phyloP scores from a whole-genome alignment of 768 basidiomycete species.

The Kwoniella bestiolae region DNA sequence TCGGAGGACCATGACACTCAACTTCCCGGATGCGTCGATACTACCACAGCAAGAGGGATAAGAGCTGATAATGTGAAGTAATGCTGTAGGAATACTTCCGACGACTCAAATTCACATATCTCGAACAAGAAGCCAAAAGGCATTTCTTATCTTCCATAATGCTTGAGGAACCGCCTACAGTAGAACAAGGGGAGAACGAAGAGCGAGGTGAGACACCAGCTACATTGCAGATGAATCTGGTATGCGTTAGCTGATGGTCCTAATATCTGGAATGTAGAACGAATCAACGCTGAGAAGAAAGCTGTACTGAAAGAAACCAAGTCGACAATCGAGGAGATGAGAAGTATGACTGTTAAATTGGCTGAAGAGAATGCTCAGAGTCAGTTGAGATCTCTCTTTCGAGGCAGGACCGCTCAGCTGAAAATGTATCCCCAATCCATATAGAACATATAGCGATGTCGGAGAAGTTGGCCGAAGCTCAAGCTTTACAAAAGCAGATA shows the following conservation, averaged over 20 bases:
- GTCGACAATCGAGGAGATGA: slow-evolving; percentile 65
- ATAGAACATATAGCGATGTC: slow-evolving; percentile 42
- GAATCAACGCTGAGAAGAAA: slow-evolving; percentile 74
- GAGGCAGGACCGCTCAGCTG: not conserved
- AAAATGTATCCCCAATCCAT: not conserved
- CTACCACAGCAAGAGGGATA: not conserved
- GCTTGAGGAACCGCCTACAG: slow-evolving; percentile 77
- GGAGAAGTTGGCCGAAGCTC: slow-evolving; percentile 37
- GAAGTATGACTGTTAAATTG: slow-evolving; percentile 64
- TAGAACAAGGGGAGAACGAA: slow-evolving; percentile 79
- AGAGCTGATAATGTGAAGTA: not conserved
- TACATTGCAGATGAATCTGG: not conserved
- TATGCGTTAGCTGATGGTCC: not conserved
- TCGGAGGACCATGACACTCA: not conserved
- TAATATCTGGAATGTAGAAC: slow-evolving; percentile 51
- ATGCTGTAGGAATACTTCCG: slow-evolving; percentile 49
- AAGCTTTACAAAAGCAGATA: slow-evolving; percentile 62
- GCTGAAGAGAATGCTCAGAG: slow-evolving; percentile 62
- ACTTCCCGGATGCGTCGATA: not conserved
- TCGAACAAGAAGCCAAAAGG: slow-evolving; percentile 88
- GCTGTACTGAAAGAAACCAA: slow-evolving; percentile 70
- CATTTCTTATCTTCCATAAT: slow-evolving; percentile 85
- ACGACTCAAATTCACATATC: slow-evolving; percentile 78
- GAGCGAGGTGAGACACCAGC: slow-evolving; percentile 56
- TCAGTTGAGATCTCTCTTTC: slow-evolving; percentile 27